Conservation (phyloP, 2,329 filamentous ascomycete species). For the Emergomyces orientalis region DNA sequence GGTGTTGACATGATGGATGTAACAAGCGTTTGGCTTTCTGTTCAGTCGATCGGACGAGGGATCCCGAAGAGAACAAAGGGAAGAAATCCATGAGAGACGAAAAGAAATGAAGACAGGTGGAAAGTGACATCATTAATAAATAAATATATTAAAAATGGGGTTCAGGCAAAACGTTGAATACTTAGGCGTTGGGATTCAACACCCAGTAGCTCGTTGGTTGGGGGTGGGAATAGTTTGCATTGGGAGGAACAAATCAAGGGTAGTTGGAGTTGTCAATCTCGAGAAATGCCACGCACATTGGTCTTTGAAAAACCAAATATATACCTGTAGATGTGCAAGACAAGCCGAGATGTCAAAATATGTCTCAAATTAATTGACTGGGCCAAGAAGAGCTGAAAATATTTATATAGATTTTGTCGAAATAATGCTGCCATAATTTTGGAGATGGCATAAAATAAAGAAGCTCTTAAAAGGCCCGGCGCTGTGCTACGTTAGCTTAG, state of each 20-base stretch:
- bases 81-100: background rate
- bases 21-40: background rate
- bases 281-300: background rate
- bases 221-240: no score
- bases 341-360: no score
- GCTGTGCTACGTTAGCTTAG: no score
- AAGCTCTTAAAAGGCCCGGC: no score
- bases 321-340: no score
- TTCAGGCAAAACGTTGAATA: background rate
- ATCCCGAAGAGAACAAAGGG: no score
- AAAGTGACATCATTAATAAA: background rate
- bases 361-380: no score
- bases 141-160: background rate
- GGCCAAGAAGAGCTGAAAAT: no score
- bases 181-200: background rate
- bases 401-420: no score
- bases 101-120: background rate
- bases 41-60: background rate
- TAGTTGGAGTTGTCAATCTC: background rate
- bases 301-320: no score
- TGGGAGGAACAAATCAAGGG: background rate
- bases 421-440: no score
- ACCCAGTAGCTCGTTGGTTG: background rate
- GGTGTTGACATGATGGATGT: background rate
- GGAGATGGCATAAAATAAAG: no score